Evolutionary conservation across 192 early-diverging fungal species (phyloP).

Genomic region (Mortierella hygrophila): DNA sequence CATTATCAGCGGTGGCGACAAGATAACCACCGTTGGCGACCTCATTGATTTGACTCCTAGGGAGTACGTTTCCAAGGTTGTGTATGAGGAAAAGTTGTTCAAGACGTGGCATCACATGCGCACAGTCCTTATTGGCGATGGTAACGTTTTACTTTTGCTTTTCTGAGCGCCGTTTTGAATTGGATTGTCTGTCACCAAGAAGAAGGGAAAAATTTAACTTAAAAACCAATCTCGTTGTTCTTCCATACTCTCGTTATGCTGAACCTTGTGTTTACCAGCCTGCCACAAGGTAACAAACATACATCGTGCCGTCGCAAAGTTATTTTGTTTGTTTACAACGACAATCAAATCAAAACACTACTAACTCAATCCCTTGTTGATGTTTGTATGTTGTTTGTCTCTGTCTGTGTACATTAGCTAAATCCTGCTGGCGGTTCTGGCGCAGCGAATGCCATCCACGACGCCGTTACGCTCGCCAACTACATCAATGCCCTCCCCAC

Average conservation of each 20-base stretch:
- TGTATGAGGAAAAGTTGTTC: conserved; percentile 18
- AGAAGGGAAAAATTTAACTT: not conserved
- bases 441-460: conserved; percentile 13
- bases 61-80: conserved; percentile 16
- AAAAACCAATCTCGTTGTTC: not conserved
- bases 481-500: not conserved
- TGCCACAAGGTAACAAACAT: conserved; percentile 19
- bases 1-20: not conserved
- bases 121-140: conserved; percentile 10
- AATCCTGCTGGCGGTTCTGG: not conserved
- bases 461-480: conserved; percentile 14
- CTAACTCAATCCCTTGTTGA: not conserved
- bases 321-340: not conserved
- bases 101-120: conserved; percentile 10
- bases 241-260: not conserved
- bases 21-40: not conserved
- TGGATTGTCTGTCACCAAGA: too few relatives aligned
- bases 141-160: not conserved
- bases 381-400: not conserved
- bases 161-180: not conserved
- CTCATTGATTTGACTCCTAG: not conserved
- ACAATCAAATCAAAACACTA: not conserved
- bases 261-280: not conserved
- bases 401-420: not conserved
- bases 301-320: not conserved